Evolutionary conservation across 1,139 yeast genomes (phyloP).

Genomic region (Scheffersomyces insectosa): DNA sequence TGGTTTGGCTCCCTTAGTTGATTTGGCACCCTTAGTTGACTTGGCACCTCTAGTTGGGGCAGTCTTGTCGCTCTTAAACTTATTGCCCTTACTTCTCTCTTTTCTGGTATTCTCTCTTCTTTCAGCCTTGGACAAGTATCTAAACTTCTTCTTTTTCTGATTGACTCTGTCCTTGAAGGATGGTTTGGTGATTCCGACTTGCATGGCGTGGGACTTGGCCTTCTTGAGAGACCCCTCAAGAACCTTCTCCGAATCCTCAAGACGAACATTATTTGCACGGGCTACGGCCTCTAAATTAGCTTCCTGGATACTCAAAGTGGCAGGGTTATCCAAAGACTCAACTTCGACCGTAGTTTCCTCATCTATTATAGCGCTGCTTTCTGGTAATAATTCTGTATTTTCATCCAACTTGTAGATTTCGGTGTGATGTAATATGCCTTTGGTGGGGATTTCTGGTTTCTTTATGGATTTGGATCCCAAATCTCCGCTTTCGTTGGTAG

Average conservation of each 20-base stretch:
- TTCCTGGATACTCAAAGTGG: conserved; percentile 29
- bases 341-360: conserved; percentile 66
- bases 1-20: too few relatives aligned
- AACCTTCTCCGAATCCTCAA: conserved; percentile 59
- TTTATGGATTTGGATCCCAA: conserved; percentile 9
- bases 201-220: conserved; percentile 72
- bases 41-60: too few relatives aligned
- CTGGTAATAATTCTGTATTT: conserved; percentile 26
- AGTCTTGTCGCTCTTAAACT: conserved; percentile 15
- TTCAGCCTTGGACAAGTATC: conserved; percentile 80
- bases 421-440: conserved; percentile 42
- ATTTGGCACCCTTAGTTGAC: too few relatives aligned
- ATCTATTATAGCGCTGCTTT: conserved; percentile 49
- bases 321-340: conserved; percentile 54
- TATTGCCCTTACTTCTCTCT: conserved; percentile 35
- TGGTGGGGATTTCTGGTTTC: conserved; percentile 14
- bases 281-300: conserved; percentile 55
- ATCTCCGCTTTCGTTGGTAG: conserved; percentile 14
- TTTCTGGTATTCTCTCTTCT: conserved; percentile 68
- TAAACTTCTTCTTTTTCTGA: conserved; percentile 73
- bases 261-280: conserved; percentile 60
- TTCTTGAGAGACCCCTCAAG: conserved; percentile 64
- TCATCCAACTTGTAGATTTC: conserved; percentile 50
- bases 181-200: conserved; percentile 54
- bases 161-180: conserved; percentile 32